Base-by-base conservation (phyloP, 495 filamentous ascomycete species). In the Chaetomium fimeti region DNA sequence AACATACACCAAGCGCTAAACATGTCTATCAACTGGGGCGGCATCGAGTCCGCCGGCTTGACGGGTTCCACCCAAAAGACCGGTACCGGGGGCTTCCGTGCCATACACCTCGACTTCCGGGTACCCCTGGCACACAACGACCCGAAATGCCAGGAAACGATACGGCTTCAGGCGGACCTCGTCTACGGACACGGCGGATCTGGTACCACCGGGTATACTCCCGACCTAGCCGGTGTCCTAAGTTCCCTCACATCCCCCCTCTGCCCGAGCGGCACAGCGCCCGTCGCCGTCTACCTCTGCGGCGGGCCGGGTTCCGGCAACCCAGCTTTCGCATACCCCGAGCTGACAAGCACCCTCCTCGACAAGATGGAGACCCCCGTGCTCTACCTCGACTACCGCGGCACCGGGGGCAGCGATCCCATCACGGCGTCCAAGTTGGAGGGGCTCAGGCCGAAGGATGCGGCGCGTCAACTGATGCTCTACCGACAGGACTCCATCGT, bases 401-500 rank as follows among this genome's bases (percentile, higher is more conserved):
- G 93, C 3, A 95, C 91, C 5, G 93, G 92, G 7, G 72, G 91
- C n/a, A 92, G 89, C 71, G 85, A 79, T 7, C 84, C 90, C 0
- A 85, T 89, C 12, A 61, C 2, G 11, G 29, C 16, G 9, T 1
- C n/a, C 28, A 55, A 1, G 6, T 7, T 36, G 9, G 15, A 4
- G 4, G 52, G 15, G 27, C n/a, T 24, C 6, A 20, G 2, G 1
- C 12, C 49, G 4, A 18, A 54, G 27, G 2, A 56, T 3, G 20
- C 6, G 29, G n/a, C 29, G 1, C 5, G 13, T 0, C 93, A 93
- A 64, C 75, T 96, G 42, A 89, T 89, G 72, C 75, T 85, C 29
- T 96, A 95, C 75, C 83, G 91, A 24, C 93, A 93, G 11, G 93
- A 97, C 72, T 91, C 83, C 61, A 92, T 92, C 52, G 91, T 94